phyloP scores from a whole-genome alignment of 139 green algal genomes.

The Picochlorum sp. region DNA sequence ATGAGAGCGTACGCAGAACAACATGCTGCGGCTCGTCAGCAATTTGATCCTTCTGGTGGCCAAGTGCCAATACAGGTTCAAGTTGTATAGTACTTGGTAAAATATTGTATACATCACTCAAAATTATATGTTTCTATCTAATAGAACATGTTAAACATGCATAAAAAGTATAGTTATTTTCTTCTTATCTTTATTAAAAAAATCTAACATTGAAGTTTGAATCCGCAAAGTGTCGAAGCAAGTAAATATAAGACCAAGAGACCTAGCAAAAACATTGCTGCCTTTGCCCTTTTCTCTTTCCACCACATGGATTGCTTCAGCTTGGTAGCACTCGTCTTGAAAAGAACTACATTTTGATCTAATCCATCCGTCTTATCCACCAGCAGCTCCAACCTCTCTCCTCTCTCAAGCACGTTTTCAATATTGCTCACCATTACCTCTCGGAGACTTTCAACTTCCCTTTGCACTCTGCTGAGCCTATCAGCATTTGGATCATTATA shows the following conservation, averaged over 20 bases:
- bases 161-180: too few relatives aligned
- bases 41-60: not conserved
- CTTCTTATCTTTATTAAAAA: too few relatives aligned
- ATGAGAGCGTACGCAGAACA: slow-evolving; percentile 17
- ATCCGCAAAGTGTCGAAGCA: not conserved
- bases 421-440: slow-evolving; percentile 89
- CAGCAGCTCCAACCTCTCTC: slow-evolving; percentile 88
- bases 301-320: slow-evolving; percentile 1
- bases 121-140: not conserved
- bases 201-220: not conserved
- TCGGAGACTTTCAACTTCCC: slow-evolving; percentile 69
- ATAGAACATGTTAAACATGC: too few relatives aligned
- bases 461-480: slow-evolving; percentile 61
- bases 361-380: slow-evolving; percentile 85
- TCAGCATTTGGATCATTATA: slow-evolving; percentile 37
- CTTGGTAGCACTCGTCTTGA: slow-evolving; percentile 37
- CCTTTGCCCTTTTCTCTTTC: not conserved
- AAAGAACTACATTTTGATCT: slow-evolving; percentile 57
- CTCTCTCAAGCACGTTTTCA: slow-evolving; percentile 76
- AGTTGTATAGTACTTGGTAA: not conserved
- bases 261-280: not conserved
- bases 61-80: not conserved
- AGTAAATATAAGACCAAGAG: not conserved
- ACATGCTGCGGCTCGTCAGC: slow-evolving; percentile 5
- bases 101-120: not conserved